These are phyloP conservation scores for Leptodontidium sp. DNA, from an alignment of 2,329 filamentous ascomycete genomes.

Conservation along the genomic window DNA sequence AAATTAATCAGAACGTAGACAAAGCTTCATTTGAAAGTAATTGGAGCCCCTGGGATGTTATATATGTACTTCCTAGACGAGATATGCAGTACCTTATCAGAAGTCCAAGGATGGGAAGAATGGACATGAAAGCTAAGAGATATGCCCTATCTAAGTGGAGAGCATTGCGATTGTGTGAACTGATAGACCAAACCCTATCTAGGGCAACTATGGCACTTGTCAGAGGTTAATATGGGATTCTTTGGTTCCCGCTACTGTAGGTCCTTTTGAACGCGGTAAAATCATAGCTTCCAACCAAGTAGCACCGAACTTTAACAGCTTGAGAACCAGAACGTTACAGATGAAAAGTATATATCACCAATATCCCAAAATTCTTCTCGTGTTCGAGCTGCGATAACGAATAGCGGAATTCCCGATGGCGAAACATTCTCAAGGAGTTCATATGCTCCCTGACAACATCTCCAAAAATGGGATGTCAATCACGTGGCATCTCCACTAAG, in stretches of 20 bases:
- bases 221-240: neutral
- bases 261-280: neutral
- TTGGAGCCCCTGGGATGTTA: neutral
- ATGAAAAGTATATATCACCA: neutral
- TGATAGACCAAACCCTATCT: neutral
- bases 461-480: neutral
- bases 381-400: neutral
- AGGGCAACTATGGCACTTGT: neutral
- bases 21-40: neutral
- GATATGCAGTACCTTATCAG: slow-evolving; percentile 8
- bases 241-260: neutral
- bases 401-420: neutral
- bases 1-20: neutral
- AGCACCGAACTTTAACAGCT: neutral
- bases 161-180: neutral
- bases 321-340: neutral
- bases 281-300: neutral
- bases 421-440: neutral
- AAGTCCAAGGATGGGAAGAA: neutral
- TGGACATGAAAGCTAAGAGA: neutral
- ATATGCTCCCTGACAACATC: neutral
- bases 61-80: slow-evolving; percentile 17
- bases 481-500: neutral
- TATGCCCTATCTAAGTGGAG: slow-evolving; percentile 17
- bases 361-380: neutral